Base-by-base conservation (phyloP, 1,284 basidiomycete genomes). In the Malassezia equina region DNA sequence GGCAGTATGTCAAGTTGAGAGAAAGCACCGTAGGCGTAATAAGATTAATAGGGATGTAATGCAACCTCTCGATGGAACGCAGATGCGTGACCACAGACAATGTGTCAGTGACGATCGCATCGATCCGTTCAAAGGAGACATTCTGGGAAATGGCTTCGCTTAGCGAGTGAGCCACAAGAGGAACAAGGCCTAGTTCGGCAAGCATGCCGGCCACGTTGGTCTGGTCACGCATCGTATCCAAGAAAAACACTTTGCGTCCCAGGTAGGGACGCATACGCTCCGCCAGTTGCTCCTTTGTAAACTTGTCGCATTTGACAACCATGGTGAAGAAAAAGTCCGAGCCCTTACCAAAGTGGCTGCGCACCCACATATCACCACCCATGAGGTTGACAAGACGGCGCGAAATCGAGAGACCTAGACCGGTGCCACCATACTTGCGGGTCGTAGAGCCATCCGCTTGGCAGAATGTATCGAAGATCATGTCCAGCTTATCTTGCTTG, bases 401-500 rank as follows among this genome's bases (percentile, higher is more conserved):
- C 34, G 77, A 78, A 57, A 78, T 76, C 24, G 66, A 63, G 56
- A 98, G 79, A n/a, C 93, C 94, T 1, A 96, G 81, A 73, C 94
- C 94, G 0, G 94, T 98, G 43, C 93, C 93, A 62, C 93, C 93
- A 67, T 96, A 96, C 81, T 96, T 94, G 32, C 76, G 58, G 36
- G 77, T 78, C 11, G 77, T 78, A 15, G 77, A 78, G 7, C 77
- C 94, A 78, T 98, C 94, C 0, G 94, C 94, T 75, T 98, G 94
- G 67, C 90, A 91, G 78, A 99, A 99, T 4, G 94, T 98, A 75
- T 99, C 93, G 77, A 98, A 99, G 74, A 99, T 99, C 74, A 98
- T 80, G 71, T 93, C 93, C 59, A 98, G 78, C 80, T 98, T 98
- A 77, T 98, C 94, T 76, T 91, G 90, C 66, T 94, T 91, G 76